phyloP scores from a whole-genome alignment of 768 basidiomycete species.

The Trametes elegans region DNA sequence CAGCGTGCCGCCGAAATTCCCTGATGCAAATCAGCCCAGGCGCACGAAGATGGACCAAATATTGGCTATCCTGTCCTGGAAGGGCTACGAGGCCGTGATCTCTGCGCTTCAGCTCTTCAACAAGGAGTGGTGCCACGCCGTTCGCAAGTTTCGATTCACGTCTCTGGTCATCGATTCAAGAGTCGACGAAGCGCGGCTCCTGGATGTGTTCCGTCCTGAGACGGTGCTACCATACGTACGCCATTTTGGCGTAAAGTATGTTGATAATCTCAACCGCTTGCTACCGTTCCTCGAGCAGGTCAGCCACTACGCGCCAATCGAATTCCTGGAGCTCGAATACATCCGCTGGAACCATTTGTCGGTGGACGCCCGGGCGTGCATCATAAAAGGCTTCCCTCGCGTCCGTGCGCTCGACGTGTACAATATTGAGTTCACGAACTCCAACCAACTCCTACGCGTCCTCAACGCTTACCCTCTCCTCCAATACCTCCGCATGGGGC shows the following conservation, averaged over 20 bases:
- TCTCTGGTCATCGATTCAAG: background rate
- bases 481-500: slow-evolving; percentile 1
- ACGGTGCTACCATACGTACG: background rate
- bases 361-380: background rate
- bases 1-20: too few relatives aligned
- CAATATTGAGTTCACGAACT: slow-evolving; percentile 14
- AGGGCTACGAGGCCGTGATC: background rate
- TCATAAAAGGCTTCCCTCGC: background rate
- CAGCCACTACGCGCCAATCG: background rate
- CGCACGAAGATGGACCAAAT: too few relatives aligned
- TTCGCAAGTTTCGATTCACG: background rate
- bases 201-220: background rate
- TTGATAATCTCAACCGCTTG: background rate
- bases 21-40: too few relatives aligned
- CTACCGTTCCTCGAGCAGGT: background rate
- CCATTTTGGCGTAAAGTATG: background rate
- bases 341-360: slow-evolving; percentile 13
- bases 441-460: slow-evolving; percentile 13
- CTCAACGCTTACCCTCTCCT: slow-evolving; percentile 12
- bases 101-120: background rate
- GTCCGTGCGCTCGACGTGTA: background rate
- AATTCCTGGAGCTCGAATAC: slow-evolving; percentile 1
- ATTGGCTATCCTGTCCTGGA: too few relatives aligned
- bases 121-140: background rate
- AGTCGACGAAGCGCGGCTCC: background rate